Evolutionary conservation across 495 filamentous ascomycete species (phyloP), one percentile per base, ranked within the genome.

Genomic region (Xylaria nigripes): DNA sequence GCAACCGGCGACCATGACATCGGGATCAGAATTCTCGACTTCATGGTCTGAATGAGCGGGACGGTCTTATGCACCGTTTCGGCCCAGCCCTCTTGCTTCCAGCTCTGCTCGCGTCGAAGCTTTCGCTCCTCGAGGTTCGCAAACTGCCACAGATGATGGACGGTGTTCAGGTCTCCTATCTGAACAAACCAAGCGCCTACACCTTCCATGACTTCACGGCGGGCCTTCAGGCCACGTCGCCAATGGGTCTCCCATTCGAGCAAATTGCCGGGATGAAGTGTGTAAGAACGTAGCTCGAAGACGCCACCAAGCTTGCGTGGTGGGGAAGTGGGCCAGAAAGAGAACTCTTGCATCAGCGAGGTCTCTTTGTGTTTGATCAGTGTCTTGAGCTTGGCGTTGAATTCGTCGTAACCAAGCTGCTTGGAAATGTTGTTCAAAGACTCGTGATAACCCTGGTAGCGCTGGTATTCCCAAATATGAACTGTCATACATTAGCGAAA

Each of bases 381-480:
- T 18, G 70, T 74, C 63, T 89, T 87, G 38, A 97, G 83, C 67
- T 89, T 86, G 43, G 69, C 69, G 69, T 95, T 87, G 64, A 95
- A 96, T 10, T 81, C 83, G 49, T 80, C 72, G 74, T 86, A 96
- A 4, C 89, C 86, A 42, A 88, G 86, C 58, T 93, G 86, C 42
- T 76, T 69, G 46, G 85, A 80, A 59, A 96, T 92, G 50, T 78
- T 81, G 74, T 96, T 81, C 22, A 96, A 76, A 13, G 93, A 96
- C 41, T 86, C 83, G 65, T 98, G 94, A 67, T 95, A 97, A 57
- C 93, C 93, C 55, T 90, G 83, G 70, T 96, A 98, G 61, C 90
- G 86, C 69, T 97, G 90, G 71, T 98, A 98, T 72, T 98, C 93
- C 93, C 93, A 98, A 68, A 98, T 98, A 70, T 98, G 93, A 25